Percentiles rank a stretch among this genome's conserved stretches.
phyloP scores from a whole-genome alignment of 2,329 filamentous ascomycete species.

The Apiospora saccharicola region DNA sequence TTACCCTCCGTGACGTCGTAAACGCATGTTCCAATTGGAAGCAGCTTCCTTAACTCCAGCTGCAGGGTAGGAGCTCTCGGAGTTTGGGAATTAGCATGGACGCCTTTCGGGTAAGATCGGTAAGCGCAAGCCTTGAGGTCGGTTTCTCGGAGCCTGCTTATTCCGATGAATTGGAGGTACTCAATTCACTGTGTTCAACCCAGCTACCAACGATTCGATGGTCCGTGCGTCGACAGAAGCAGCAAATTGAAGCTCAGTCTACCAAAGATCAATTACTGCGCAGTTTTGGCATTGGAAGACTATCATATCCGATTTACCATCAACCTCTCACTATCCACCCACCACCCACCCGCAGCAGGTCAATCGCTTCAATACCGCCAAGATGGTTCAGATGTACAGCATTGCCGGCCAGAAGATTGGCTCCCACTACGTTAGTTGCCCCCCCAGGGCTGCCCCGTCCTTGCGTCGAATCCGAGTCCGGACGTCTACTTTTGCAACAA shows the following conservation, averaged over 20 bases:
- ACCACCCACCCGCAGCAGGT: conserved; percentile 29
- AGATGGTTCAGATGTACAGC: conserved; percentile 60
- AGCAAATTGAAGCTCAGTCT: conserved; percentile 33
- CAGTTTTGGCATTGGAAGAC: conserved; percentile 38
- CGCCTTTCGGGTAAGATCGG: neutral
- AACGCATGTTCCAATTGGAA: neutral
- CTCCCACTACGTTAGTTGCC: conserved; percentile 65
- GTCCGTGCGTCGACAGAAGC: conserved; percentile 26
- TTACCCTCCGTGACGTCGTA: neutral
- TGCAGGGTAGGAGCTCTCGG: conserved; percentile 8
- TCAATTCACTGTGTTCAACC: neutral
- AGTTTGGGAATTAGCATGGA: neutral
- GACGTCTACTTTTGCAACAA: neutral
- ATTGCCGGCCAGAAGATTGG: conserved; percentile 66
- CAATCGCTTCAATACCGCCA: conserved; percentile 44
- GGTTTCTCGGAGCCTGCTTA: conserved; percentile 15
- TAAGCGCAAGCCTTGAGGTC: neutral
- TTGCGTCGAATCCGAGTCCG: neutral
- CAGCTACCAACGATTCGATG: conserved; percentile 3
- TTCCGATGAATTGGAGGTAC: neutral
- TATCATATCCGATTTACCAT: conserved; percentile 29
- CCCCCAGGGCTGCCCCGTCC: conserved; percentile 22
- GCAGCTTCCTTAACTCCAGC: conserved; percentile 2
- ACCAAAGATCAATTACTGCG: conserved; percentile 32
- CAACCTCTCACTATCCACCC: conserved; percentile 30